phyloP scores from a whole-genome alignment of 257 asterid species.

The Solanum paucissectum region DNA sequence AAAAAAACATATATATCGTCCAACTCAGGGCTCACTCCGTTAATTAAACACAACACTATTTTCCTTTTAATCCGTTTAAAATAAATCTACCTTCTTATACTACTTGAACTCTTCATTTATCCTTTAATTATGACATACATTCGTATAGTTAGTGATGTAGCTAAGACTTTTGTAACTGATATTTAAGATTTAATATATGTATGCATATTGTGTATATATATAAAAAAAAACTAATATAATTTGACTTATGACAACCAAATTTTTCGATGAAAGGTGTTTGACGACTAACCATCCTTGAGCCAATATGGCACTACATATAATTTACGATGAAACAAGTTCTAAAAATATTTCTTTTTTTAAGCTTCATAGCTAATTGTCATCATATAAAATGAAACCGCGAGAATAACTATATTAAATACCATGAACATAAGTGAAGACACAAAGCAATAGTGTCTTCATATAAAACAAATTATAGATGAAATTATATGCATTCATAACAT shows the following conservation, averaged over 20 bases:
- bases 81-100: neutral
- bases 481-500: neutral
- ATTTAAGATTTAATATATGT: neutral
- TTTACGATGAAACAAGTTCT: neutral
- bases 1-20: neutral
- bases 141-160: neutral
- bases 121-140: neutral
- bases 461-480: neutral
- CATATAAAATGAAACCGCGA: neutral
- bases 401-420: neutral
- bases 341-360: neutral
- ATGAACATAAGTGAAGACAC: neutral
- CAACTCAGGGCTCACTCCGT: neutral
- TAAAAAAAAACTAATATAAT: neutral
- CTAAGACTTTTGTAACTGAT: neutral
- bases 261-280: neutral
- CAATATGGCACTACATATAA: neutral
- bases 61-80: neutral
- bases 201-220: neutral
- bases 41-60: neutral
- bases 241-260: neutral
- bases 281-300: neutral
- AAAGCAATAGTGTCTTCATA: neutral
- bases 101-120: neutral
- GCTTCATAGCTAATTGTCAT: neutral